phyloP scores from a whole-genome alignment of 2,329 filamentous ascomycete species.

The Sclerotinia spermophila region DNA sequence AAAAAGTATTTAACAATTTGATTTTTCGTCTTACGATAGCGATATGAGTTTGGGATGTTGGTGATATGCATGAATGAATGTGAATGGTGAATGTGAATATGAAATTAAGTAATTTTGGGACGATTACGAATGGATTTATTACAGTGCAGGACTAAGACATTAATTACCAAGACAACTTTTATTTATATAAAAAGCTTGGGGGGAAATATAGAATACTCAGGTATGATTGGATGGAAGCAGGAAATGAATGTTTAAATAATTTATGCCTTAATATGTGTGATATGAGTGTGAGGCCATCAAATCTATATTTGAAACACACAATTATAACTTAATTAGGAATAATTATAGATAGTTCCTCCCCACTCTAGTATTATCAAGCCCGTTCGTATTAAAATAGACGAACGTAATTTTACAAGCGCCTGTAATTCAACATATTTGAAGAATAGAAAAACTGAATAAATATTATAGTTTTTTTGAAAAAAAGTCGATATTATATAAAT shows the following conservation, averaged over 20 bases:
- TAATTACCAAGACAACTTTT: background rate
- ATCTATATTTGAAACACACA: conserved; percentile 3
- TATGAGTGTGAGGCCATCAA: background rate
- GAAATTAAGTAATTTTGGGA: background rate
- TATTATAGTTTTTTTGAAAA: no score
- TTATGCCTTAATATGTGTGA: background rate
- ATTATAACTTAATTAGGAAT: background rate
- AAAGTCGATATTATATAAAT: no score
- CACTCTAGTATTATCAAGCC: no score
- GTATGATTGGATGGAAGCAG: background rate
- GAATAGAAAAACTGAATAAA: no score
- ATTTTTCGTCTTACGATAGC: background rate
- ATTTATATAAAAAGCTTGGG: background rate
- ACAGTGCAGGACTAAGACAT: background rate
- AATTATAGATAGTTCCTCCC: no score
- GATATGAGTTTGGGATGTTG: background rate
- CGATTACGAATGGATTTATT: background rate
- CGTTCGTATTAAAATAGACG: no score
- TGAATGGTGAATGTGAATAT: background rate
- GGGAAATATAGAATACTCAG: background rate
- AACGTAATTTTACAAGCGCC: no score
- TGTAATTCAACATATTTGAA: no score
- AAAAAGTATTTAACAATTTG: background rate
- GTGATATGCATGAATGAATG: background rate
- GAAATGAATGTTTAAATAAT: no score